phyloP scores from a whole-genome alignment of 2,329 filamentous ascomycete genomes.

The Sarocladium strictum region DNA sequence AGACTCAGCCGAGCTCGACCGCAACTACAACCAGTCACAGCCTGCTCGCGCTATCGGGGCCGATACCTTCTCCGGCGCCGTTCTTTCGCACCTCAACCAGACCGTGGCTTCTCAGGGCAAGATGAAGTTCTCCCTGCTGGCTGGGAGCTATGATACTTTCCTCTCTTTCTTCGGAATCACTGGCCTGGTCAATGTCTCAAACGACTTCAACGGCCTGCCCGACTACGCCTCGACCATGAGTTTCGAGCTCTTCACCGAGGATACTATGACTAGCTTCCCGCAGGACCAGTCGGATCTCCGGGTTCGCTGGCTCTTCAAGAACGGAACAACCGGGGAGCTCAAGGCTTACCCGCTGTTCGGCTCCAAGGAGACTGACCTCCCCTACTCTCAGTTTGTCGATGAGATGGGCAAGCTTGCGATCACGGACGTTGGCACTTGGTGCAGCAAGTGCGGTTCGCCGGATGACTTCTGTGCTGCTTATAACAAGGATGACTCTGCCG shows the following conservation, averaged over 20 bases:
- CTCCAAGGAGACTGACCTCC: constrained; percentile 19
- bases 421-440: constrained; percentile 24
- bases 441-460: constrained; percentile 19
- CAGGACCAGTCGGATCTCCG: constrained; percentile 19
- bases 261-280: constrained; percentile 20
- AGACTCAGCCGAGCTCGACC: constrained; percentile 25
- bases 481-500: constrained; percentile 13
- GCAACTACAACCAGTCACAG: constrained; percentile 25
- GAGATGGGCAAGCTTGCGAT: constrained; percentile 24
- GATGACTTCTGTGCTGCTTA: constrained; percentile 27
- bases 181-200: constrained; percentile 19
- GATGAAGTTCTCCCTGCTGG: constrained; percentile 27
- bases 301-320: constrained; percentile 29
- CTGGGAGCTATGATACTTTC: constrained; percentile 30
- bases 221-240: constrained; percentile 30
- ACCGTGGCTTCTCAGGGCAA: constrained; percentile 22
- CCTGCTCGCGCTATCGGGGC: constrained; percentile 23
- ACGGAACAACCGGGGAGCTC: constrained; percentile 24
- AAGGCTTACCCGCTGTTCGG: constrained; percentile 25
- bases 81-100: constrained; percentile 25
- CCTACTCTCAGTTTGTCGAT: constrained; percentile 22
- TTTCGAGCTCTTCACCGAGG: constrained; percentile 27
- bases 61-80: constrained; percentile 23
- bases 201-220: constrained; percentile 26
- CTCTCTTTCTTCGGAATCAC: constrained; percentile 28